Base-by-base conservation (phyloP, 225 moss, liverwort and hornwort species). In the Lunularia cruciata region DNA sequence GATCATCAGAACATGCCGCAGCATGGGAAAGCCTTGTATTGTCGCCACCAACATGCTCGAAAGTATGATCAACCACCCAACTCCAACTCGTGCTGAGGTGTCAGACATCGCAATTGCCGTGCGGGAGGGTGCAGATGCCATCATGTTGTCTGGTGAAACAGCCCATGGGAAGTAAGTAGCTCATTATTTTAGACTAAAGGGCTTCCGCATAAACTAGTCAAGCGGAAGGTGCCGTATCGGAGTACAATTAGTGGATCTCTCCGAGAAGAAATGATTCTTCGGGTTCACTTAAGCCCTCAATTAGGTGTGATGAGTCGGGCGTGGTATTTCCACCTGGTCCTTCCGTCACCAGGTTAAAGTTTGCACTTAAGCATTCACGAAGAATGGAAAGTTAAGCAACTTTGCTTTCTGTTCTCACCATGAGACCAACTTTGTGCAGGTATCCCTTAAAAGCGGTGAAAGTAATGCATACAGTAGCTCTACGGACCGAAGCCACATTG, bases 131-230 rank as follows among this genome's bases (percentile, higher is more conserved):
- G 86, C 87, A 23, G 95, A 95, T 73, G 95, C 92, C 46, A 67
- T 92, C 68, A 95, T 95, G 95, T 86, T 95, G 45, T 95, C 95
- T 69, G 92, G 95, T 60, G 95, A 95, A 86, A 92, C 95, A 64
- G 95, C 95, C 68, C 96, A 98, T 68, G 96, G 96, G 80, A 98
- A 90, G 95, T 95, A 90, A 86, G 91, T n/a, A 31, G 42, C 67
- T 22, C 33, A 23, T n/a, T n/a, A n/a, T n/a, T n/a, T n/a, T n/a
- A n/a, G n/a, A n/a, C n/a, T n/a, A n/a, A n/a, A n/a, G n/a, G n/a
- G n/a, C n/a, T n/a, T n/a, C n/a, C n/a, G n/a, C n/a, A n/a, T n/a
- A n/a, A n/a, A n/a, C n/a, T n/a, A n/a, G n/a, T n/a, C n/a, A n/a
- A n/a, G n/a, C n/a, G n/a, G n/a, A n/a, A n/a, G n/a, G n/a, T n/a